Evolutionary conservation across 495 filamentous ascomycete genomes (phyloP), one percentile per base, ranked within the genome.

Genomic region (Penicillium crystallinum): DNA sequence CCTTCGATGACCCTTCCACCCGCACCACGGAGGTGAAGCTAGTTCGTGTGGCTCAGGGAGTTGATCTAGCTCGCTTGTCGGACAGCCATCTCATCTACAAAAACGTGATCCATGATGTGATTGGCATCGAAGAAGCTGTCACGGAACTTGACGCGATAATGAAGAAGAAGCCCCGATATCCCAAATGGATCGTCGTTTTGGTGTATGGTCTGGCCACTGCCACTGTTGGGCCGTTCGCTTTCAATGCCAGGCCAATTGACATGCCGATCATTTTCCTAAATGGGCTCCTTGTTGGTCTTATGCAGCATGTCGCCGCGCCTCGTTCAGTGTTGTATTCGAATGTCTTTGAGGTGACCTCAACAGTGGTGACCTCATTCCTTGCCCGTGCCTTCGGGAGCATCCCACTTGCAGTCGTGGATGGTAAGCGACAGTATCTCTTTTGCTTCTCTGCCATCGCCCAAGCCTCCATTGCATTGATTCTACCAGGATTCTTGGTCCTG

Each of bases 381-480:
- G 85, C 90, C 2, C 81, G 91, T 30, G 88, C 82, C 5, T 87
- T 96, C 49, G 91, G 90, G 11, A 90, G 86, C 29, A 87, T 95
- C 34, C 80, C 83, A 11, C 55, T 62, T 7, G 58, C 68, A 0
- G 18, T 58, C 1, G 52, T 61, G 33, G 49, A 67, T 42, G 62
- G 61, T 6, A 59, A 75, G 14, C 76, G 79, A 30, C 80, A 87
- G 2, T 65, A 73, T 5, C 49, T 71, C 4, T 96, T 97, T 60
- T 96, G 91, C 70, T 97, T 97, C 69, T 91, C 89, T 0, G 84
- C 91, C 1, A 77, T 97, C 15, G 86, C 91, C 0, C 90, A 97
- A 67, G 88, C 89, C 4, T 86, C 87, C n/a, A 95, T 96, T 56
- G 90, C 89, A 4, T 75, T 96, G 39, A 96, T 97, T 51, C 77